Evolutionary conservation across 1,139 yeast genomes (phyloP).

Genomic region (Zhuliangozyma parablackwelliae): DNA sequence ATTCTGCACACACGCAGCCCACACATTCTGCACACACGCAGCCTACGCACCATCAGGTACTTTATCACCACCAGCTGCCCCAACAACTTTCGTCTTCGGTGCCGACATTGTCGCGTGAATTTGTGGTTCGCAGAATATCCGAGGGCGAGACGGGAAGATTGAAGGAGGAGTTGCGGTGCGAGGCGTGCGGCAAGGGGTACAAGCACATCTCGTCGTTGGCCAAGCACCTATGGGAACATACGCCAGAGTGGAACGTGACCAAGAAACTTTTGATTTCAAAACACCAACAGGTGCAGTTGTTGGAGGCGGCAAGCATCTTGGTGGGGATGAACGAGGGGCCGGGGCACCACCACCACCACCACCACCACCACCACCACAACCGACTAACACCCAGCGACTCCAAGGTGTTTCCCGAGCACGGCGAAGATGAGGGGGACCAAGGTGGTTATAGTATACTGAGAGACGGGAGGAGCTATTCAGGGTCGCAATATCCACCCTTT

Average conservation of each 20-base stretch:
- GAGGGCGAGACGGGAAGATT: constrained; percentile 84
- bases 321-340: constrained; percentile 70
- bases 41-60: too few relatives aligned
- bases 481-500: neutral
- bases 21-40: too few relatives aligned
- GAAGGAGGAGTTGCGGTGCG: constrained; percentile 80
- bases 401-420: too few relatives aligned
- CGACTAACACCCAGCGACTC: too few relatives aligned
- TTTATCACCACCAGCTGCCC: too few relatives aligned
- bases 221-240: constrained; percentile 74
- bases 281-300: constrained; percentile 84
- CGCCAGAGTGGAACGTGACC: constrained; percentile 89
- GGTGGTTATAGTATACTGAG: too few relatives aligned
- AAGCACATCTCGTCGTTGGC: constrained; percentile 79
- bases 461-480: too few relatives aligned
- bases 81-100: constrained; percentile 39
- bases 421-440: too few relatives aligned
- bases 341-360: neutral
- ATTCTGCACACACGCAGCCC: too few relatives aligned
- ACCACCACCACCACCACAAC: too few relatives aligned
- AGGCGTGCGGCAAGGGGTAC: constrained; percentile 87
- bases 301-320: constrained; percentile 83
- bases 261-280: constrained; percentile 76
- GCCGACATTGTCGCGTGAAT: constrained; percentile 60
- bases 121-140: constrained; percentile 75